Base-by-base conservation (phyloP, 306 rosid genomes). In the Trichosanthes cucumerina region DNA sequence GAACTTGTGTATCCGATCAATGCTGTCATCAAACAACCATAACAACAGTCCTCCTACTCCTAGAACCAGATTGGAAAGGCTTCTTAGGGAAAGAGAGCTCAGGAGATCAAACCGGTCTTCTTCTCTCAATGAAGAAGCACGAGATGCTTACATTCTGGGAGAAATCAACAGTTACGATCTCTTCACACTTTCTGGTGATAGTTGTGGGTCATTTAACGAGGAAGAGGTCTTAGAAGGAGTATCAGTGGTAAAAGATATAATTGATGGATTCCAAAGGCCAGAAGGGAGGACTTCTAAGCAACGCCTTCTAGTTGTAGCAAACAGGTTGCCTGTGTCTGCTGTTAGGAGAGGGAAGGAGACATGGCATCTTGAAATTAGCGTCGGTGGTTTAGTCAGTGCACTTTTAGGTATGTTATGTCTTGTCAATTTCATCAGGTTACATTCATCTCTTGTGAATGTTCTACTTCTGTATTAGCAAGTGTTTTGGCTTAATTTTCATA, bases 331-430 rank as follows among this genome's bases (percentile, higher is more conserved):
- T 24, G 96, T 94, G 46, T 94, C 98, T 56, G 98, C 98, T 38
- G 88, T 88, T 53, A 88, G 98, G 78, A 87, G 43, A 90, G 92
- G 97, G 38, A 92, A 86, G 82, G 97, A 90, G 36, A 86, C 91
- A 52, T 94, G 89, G 93, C 94, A 87, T 49, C 97, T 94, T 73
- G 95, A 94, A 84, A 87, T 90, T 53, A 94, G 97, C 79, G 97
- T 85, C 0, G 98, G 98, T 14, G 98, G 98, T 34, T 89, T 92
- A 80, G 98, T 94, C 86, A 94, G 88, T 89, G 97, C 98, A 83
- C 97, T 94, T 82, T 84, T 92, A 90, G 98, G 98, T 87, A 89
- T 86, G 75, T 79, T 59, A 38, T 72, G 24, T 26, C 41, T 49
- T 10, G 41, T 46, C 15, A 21, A 43, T 70, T 41, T 43, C 76